Base-by-base conservation (phyloP, 768 basidiomycete genomes). In the Clavaria fumosa region DNA sequence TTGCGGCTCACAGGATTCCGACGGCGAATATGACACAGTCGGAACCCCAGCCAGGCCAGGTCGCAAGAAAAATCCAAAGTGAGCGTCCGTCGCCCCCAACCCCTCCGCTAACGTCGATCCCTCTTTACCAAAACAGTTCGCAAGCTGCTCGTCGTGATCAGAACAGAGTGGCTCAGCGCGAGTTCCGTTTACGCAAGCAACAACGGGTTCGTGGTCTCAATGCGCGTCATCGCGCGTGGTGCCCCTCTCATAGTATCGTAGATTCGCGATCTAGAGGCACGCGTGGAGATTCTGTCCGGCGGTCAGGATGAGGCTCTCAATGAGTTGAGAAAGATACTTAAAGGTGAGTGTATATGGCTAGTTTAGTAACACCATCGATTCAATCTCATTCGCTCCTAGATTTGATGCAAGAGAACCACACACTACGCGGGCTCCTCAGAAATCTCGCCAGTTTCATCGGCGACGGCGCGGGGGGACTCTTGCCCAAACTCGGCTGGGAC, bases 201-300 rank as follows among this genome's bases (percentile, higher is more conserved):
- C 89, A 91, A 45, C 67, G 79, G 54, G 79, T 78, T 40, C 41
- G 64, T 57, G 9, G 6, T 36, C 23, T 17, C 11, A 14, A 12
- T 10, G n/a, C 28, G 3, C 15, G 7, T 23, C 9, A 4, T 24
- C 7, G 12, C 10, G 12, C 11, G 2, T 21, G 32, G 31, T 21
- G 28, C 31, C 31, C 14, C 34, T 38, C 21, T 23, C 37, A 6
- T 4, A 14, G 14, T 22, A 24, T 27, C 28, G 34, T 48, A 95
- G 85, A 90, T 95, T 56, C 83, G 89, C 15, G 90, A 95, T 58
- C 73, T 95, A 24, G 90, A 95, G 60, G 89, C 89, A 14, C 74
- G 84, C 31, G 86, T 95, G n/a, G 89, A 91, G 57, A 77, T 95
- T 5, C 69, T 95, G 12, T 93, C 89, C 4, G 88, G 85, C 14